Base-by-base conservation (phyloP, 73 alveolate species). In the Paramecium pentaurelia region DNA sequence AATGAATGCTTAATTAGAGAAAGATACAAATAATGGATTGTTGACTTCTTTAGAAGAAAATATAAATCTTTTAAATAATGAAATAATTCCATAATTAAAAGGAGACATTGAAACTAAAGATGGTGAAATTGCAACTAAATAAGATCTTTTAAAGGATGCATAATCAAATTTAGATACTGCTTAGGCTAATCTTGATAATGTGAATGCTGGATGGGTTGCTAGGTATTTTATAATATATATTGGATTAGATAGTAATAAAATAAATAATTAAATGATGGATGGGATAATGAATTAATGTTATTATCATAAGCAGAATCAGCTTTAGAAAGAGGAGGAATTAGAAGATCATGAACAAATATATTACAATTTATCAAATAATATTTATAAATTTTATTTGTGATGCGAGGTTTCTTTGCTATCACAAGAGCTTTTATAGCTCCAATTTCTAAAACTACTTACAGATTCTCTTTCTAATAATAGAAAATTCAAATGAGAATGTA, bases 311-410 rank as follows among this genome's bases (percentile, higher is more conserved):
- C 87, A 10, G 87, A 37, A 16, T 14, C 58, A 36, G 87, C 87
- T 37, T 73, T 73, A 16, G 87, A 73, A 18, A 73, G 87, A 18
- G 87, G 87, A 34, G 87, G 87, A 10, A 73, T 73, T n/a, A 73
- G 58, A 73, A 73, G 87, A 40, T 37, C 0, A n/a, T 73, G 87
- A 73, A 22, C 25, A 22, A 30, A 12, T n/a, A 73, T 22, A 54
- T 54, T 54, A 73, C 37, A 34, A 30, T 30, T 73, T 30, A 73
- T 73, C 49, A 8, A 16, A 73, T 73, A 73, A 73, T 73, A 37
- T 37, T 73, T 37, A 73, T 73, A 73, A 73, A 73, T 73, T 73
- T 73, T 73, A 73, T 30, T 73, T 73, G 87, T 73, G 87, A 73
- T 54, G 70, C 30, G 32, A 54, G 70, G 70, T 18, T 54, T 54